Conservation (phyloP, 73 alveolate genomes). For the Symbiodinium natans region DNA sequence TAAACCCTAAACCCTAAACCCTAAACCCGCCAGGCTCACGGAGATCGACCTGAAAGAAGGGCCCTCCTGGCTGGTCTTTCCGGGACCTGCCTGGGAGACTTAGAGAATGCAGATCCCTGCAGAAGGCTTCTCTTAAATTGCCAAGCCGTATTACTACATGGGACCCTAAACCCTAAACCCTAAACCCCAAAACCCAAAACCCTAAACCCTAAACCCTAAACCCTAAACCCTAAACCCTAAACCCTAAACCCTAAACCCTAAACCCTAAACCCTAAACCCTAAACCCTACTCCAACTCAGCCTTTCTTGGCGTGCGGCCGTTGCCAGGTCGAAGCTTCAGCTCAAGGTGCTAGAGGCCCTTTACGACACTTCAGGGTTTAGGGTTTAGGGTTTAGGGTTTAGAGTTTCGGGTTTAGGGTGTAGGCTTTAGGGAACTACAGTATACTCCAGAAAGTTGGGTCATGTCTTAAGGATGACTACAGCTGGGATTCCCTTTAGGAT, state of each 20-base stretch:
- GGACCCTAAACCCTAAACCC: not conserved
- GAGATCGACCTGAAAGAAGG: not conserved
- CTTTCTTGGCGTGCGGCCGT: too few species aligned
- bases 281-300: too few species aligned
- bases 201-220: not conserved
- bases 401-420: not conserved
- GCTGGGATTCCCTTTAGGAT: too few species aligned
- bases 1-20: too few species aligned
- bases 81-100: too few species aligned
- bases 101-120: too few species aligned
- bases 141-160: too few species aligned
- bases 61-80: not conserved
- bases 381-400: not conserved
- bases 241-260: not conserved
- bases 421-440: not conserved
- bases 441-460: too few species aligned
- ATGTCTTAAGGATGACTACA: too few species aligned
- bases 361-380: not conserved
- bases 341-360: not conserved
- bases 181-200: not conserved
- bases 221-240: not conserved
- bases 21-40: not conserved
- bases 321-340: not conserved
- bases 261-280: too few species aligned
- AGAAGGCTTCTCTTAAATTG: too few species aligned